Evolutionary conservation across 78 protist species (phyloP).

Genomic region (Dictyostelium capitatum): DNA sequence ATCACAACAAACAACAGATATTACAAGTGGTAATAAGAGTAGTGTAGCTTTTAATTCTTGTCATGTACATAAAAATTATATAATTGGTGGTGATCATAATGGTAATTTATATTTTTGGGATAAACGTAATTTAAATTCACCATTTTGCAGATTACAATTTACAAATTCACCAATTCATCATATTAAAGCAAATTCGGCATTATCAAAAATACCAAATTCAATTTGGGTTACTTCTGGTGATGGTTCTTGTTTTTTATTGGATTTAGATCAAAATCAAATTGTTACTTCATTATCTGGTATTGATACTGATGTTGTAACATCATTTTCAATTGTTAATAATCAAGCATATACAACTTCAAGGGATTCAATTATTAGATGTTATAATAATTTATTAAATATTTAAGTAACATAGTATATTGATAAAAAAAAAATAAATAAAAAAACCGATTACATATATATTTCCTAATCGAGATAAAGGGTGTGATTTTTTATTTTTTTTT

Average conservation of each 20-base stretch:
- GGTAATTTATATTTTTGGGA: constrained; percentile 54
- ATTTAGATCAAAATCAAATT: constrained; percentile 13
- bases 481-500: background rate
- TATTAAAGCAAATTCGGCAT: background rate
- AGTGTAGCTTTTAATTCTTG: constrained; percentile 67
- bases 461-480: background rate
- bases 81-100: constrained; percentile 75
- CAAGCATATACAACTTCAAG: constrained; percentile 38
- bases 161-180: constrained; percentile 75
- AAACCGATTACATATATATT: background rate
- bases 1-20: background rate
- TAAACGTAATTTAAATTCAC: constrained; percentile 25
- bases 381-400: constrained; percentile 29
- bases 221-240: constrained; percentile 49
- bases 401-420: background rate
- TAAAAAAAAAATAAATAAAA: background rate
- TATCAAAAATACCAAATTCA: background rate
- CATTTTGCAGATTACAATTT: constrained; percentile 49
- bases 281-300: constrained; percentile 58
- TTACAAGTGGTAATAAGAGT: background rate
- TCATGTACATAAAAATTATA: constrained; percentile 13
- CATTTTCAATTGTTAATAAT: constrained; percentile 21
- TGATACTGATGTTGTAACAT: constrained; percentile 74
- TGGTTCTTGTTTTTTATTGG: constrained; percentile 31
- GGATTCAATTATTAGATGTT: constrained; percentile 65